Evolutionary conservation across 768 basidiomycete genomes (phyloP), one percentile per base, ranked within the genome.

Genomic region (Mycena leptocephala): DNA sequence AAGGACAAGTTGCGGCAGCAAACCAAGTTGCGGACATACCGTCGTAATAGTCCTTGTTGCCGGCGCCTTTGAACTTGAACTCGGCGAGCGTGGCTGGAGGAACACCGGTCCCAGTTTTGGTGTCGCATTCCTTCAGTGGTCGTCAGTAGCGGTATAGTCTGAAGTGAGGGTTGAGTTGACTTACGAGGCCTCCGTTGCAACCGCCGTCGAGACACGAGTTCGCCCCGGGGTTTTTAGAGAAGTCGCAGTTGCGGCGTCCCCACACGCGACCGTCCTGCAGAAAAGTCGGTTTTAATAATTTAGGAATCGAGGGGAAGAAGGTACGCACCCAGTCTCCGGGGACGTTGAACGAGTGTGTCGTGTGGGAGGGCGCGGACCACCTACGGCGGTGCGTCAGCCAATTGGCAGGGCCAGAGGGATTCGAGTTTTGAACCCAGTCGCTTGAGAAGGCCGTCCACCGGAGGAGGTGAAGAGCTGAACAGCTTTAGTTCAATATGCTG

Each of bases 221-320:
- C 8, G 82, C 84, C 30, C 81, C 88, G 58, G 67, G 63, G 43
- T 79, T 83, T 61, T 41, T 80, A 66, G 81, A 83, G 80, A 90
- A 90, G 80, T 90, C 80, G 74, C 89, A 90, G 75, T 88, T 75
- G 41, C 87, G 87, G 33, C 87, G 87, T 71, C 81, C 88, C 90
- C 89, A 91, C 70, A 91, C 88, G 58, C 90, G 85, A 13, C 88
- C 90, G 2, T 75, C 59, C 72, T 65, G 59, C 30, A 30, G 30
- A 62, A 30, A 46, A 46, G 30, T 68, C 33, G 62, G 43, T 61
- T 28, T n/a, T n/a, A 59, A 20, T 26, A 20, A 28, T 39, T 30
- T 39, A 22, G 41, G 11, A 43, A 61, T 35, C 22, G n/a, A n/a
- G n/a, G 33, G 37, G 28, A 41, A 39, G 51, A 53, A 51, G n/a